A percentile compares a stretch with the other conserved stretches of the same genome.
phyloP scores from a whole-genome alignment of 179 eudicot species.

The Monotropa hypopitys region DNA sequence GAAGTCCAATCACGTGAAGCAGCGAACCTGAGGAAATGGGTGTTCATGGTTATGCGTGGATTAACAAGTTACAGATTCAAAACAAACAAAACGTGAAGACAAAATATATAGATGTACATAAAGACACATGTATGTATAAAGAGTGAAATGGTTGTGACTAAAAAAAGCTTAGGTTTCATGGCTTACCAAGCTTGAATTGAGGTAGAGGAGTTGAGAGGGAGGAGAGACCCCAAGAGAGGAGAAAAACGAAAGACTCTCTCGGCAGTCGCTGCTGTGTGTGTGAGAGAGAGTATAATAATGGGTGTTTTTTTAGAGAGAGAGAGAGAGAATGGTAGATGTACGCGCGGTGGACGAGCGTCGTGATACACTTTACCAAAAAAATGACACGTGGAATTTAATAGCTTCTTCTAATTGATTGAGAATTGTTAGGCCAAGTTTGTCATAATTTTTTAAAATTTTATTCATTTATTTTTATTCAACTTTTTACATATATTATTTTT shows the following conservation, averaged over 20 bases:
- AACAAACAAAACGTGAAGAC: conserved; percentile 9
- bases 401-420: no score
- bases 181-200: conserved; percentile 6
- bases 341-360: conserved; percentile 4
- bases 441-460: no score
- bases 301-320: neutral
- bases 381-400: neutral
- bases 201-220: neutral
- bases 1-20: conserved; percentile 9
- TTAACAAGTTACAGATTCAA: conserved; percentile 12
- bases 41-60: conserved; percentile 8
- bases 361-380: neutral
- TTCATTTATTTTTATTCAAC: no score
- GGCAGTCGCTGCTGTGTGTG: neutral
- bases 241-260: conserved; percentile 7
- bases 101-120: neutral
- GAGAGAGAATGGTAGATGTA: neutral
- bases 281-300: neutral
- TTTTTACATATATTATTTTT: no score
- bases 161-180: conserved; percentile 4
- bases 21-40: conserved; percentile 15
- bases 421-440: no score
- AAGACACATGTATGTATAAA: neutral
- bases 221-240: neutral
- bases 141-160: neutral